Evolutionary conservation across 1,284 basidiomycete species (phyloP).

Genomic region (Macrocybe sp.): DNA sequence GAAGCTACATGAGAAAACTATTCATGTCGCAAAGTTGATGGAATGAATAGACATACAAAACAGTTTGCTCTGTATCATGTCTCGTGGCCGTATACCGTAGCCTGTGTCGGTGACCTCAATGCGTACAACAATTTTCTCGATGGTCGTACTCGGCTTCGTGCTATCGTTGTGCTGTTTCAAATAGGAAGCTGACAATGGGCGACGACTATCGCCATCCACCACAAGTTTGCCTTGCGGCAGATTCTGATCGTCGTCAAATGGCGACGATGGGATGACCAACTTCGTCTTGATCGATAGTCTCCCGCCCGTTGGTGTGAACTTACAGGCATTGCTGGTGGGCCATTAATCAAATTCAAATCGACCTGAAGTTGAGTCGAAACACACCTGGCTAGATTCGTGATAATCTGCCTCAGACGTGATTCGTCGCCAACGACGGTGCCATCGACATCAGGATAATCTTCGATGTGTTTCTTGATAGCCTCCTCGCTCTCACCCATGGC

Average conservation of each 20-base stretch:
- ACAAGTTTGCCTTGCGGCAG: constrained; percentile 6
- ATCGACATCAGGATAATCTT: constrained; percentile 44
- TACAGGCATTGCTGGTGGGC: constrained; percentile 59
- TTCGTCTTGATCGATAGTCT: constrained; percentile 56
- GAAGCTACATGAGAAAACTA: not conserved
- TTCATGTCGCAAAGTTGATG: not conserved
- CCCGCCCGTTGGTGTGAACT: constrained; percentile 77
- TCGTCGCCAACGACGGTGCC: constrained; percentile 76
- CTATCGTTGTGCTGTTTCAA: constrained; percentile 48
- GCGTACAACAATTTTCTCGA: constrained; percentile 67
- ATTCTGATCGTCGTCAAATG: constrained; percentile 14
- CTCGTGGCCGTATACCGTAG: constrained; percentile 63
- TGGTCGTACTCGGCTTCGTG: constrained; percentile 19
- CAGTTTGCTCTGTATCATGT: constrained; percentile 71
- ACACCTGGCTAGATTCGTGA: constrained; percentile 73
- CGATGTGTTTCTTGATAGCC: constrained; percentile 34
- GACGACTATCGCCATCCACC: constrained; percentile 11
- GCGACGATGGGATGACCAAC: constrained; percentile 44
- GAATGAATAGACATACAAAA: constrained; percentile 51
- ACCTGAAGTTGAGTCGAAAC: constrained; percentile 10
- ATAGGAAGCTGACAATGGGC: constrained; percentile 39
- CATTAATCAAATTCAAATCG: not conserved
- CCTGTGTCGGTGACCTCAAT: constrained; percentile 84
- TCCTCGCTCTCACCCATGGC: constrained; percentile 46
- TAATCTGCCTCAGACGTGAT: constrained; percentile 75